Evolutionary conservation across 2,329 filamentous ascomycete species (phyloP).

Genomic region (Hysterium pulicare): DNA sequence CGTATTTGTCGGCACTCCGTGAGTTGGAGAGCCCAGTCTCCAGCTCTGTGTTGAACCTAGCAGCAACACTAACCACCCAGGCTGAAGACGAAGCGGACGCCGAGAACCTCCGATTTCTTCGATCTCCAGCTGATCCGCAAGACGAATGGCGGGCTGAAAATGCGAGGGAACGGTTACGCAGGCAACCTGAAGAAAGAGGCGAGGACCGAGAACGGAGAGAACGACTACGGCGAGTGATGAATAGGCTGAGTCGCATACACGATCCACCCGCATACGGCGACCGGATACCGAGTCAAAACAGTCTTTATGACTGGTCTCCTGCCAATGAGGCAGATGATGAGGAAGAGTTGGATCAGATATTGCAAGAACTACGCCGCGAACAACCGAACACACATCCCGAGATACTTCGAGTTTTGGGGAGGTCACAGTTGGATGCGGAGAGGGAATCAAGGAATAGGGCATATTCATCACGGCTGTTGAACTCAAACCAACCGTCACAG

Average conservation of each 20-base stretch:
- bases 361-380: slow-evolving; percentile 39
- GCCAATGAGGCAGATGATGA: slow-evolving; percentile 36
- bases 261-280: slow-evolving; percentile 50
- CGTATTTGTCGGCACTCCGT: slow-evolving; percentile 48
- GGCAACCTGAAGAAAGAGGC: slow-evolving; percentile 20
- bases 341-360: slow-evolving; percentile 40
- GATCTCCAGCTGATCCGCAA: slow-evolving; percentile 39
- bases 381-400: slow-evolving; percentile 39
- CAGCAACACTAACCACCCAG: slow-evolving; percentile 47
- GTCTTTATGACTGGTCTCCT: slow-evolving; percentile 60
- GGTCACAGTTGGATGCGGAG: slow-evolving; percentile 34
- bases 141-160: slow-evolving; percentile 30
- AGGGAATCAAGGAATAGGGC: slow-evolving; percentile 24
- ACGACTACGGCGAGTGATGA: slow-evolving; percentile 45
- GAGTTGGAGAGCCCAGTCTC: slow-evolving; percentile 47
- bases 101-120: slow-evolving; percentile 52
- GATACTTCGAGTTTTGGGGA: slow-evolving; percentile 34
- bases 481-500: slow-evolving; percentile 21
- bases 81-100: slow-evolving; percentile 45
- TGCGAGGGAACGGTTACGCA: slow-evolving; percentile 18
- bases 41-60: slow-evolving; percentile 44
- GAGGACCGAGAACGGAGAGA: slow-evolving; percentile 41
- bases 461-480: slow-evolving; percentile 22
- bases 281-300: slow-evolving; percentile 52
- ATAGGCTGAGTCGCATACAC: slow-evolving; percentile 43